Percentiles rank a stretch among this genome's conserved stretches.
phyloP scores from a whole-genome alignment of 805 yeast genomes.

The Kodamaea sagamina region DNA sequence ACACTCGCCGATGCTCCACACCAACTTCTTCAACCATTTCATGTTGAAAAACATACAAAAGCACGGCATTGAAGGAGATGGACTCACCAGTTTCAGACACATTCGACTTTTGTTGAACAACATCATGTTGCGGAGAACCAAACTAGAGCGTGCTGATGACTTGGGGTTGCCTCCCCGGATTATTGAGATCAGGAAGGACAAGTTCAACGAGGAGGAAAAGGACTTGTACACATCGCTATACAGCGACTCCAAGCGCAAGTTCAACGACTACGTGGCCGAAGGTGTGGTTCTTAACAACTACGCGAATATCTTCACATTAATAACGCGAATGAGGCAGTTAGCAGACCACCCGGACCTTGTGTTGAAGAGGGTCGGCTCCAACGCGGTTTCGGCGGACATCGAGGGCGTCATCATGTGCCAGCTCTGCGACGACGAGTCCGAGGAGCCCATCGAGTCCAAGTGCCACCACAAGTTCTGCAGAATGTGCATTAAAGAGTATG shows the following conservation, averaged over 20 bases:
- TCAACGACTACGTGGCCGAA: conserved; percentile 89
- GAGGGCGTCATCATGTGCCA: conserved; percentile 76
- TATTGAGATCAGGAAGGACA: conserved; percentile 83
- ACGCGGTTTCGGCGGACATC: conserved; percentile 37
- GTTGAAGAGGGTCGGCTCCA: conserved; percentile 60
- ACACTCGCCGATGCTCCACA: conserved; percentile 92
- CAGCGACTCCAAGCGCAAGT: conserved; percentile 81
- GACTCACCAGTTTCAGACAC: conserved; percentile 72
- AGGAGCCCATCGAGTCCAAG: conserved; percentile 91
- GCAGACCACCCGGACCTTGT: conserved; percentile 99
- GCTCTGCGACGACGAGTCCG: conserved; percentile 96
- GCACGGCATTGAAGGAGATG: conserved; percentile 79
- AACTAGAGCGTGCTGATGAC: conserved; percentile 95
- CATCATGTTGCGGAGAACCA: conserved; percentile 91
- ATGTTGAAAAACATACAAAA: conserved; percentile 92
- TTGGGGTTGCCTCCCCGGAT: conserved; percentile 95
- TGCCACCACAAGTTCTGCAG: conserved; percentile 95
- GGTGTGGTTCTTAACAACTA: conserved; percentile 96
- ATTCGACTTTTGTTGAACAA: conserved; percentile 73
- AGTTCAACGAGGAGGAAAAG: conserved; percentile 91
- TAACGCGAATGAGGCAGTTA: conserved; percentile 95
- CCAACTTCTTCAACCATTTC: conserved; percentile 93
- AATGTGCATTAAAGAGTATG: conserved; percentile 86
- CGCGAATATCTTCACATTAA: conserved; percentile 93
- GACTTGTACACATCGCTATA: conserved; percentile 88